Base-by-base conservation (phyloP, 2,329 filamentous ascomycete genomes). In the Aspergillus eucalypticola region DNA sequence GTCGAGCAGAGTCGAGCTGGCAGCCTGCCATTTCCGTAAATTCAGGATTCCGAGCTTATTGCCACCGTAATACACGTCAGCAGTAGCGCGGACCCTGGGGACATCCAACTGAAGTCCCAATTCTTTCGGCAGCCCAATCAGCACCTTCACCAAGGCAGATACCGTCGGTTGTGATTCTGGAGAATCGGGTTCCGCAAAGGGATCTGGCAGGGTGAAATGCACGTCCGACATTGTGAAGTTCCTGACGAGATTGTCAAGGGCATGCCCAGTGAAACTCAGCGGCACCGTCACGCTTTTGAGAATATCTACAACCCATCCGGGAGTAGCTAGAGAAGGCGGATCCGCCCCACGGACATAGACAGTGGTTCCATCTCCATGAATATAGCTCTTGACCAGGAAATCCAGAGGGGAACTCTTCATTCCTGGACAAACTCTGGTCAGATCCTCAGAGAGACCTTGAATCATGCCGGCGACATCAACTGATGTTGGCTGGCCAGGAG, bases 221-320 rank as follows among this genome's bases (percentile, higher is more conserved):
- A 96, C 91, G 71, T 97, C 86, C 2, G 88, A 86, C 65, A 98
- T 80, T 21, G 92, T 90, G 72, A 98, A 97, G 67, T 95, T 94
- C 67, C 88, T 89, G 72, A 99, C 90, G 15, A 96, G 79, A 65
- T 90, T 88, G 65, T 92, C 92, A 68, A 97, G 88, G 0, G 88
- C 88, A 60, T 88, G 86, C 5, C 92, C 92, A 0, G 92, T 91
- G 63, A 98, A 90, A 5, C 92, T 90, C 6, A 98, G 81, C 3
- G 93, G 92, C 0, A 98, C 83, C 0, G 89, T 93, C 55, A 98
- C 85, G 66, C 90, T 92, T 49, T 88, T 87, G 39, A 98, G 80
- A 21, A 99, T 83, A 54, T 93, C 87, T 13, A 85, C 84, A 51
- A 97, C 84, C 95, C 95, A 99, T 49, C 82, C 81, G 0, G 95